Conservation (phyloP, 2,329 filamentous ascomycete genomes). For the Rosellinia necatrix region DNA sequence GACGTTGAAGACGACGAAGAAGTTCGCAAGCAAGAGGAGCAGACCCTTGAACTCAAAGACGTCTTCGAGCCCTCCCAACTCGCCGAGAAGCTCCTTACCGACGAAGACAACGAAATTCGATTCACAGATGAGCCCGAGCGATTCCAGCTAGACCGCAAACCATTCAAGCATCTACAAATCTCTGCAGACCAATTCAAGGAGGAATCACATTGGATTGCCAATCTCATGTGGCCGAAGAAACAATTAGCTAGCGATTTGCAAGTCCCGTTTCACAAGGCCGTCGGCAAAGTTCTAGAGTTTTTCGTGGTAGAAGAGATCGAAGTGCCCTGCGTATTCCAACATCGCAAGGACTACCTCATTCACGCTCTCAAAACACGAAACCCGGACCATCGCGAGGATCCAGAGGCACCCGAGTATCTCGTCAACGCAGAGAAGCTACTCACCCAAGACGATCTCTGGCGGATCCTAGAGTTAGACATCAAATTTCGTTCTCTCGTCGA, state of each 20-base stretch:
- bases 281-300: slow-evolving; percentile 92
- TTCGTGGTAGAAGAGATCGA: slow-evolving; percentile 94
- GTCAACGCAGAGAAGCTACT: slow-evolving; percentile 85
- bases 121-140: slow-evolving; percentile 89
- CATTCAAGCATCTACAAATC: slow-evolving; percentile 82
- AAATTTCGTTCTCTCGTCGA: slow-evolving; percentile 93
- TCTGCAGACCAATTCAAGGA: slow-evolving; percentile 86
- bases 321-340: slow-evolving; percentile 96
- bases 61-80: slow-evolving; percentile 97
- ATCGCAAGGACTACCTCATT: slow-evolving; percentile 96
- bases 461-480: slow-evolving; percentile 90
- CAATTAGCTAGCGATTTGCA: slow-evolving; percentile 72
- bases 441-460: slow-evolving; percentile 92
- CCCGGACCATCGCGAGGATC: slow-evolving; percentile 65
- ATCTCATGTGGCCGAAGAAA: slow-evolving; percentile 88
- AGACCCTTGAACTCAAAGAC: slow-evolving; percentile 90
- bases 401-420: slow-evolving; percentile 72
- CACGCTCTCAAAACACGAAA: slow-evolving; percentile 75
- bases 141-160: slow-evolving; percentile 87
- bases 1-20: slow-evolving; percentile 87
- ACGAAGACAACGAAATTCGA: slow-evolving; percentile 91
- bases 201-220: slow-evolving; percentile 90
- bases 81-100: slow-evolving; percentile 90
- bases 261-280: slow-evolving; percentile 82
- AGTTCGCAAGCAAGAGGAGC: slow-evolving; percentile 76